Evolutionary conservation across 2,329 filamentous ascomycete genomes (phyloP).

Genomic region (Hawksworthiomyces lignivorus): DNA sequence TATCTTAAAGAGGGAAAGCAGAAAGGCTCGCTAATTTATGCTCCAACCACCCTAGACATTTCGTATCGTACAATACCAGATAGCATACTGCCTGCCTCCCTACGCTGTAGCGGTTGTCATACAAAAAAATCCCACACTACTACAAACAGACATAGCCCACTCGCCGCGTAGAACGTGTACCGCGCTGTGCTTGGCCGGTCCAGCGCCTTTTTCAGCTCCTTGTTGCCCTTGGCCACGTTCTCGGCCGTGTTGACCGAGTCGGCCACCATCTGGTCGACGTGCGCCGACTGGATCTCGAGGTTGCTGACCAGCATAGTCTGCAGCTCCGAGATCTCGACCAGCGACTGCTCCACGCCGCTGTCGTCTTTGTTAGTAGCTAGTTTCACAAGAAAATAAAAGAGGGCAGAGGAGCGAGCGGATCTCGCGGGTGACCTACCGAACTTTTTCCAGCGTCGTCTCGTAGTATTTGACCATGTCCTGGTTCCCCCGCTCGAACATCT

Average conservation of each 20-base stretch:
- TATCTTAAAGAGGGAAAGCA: no score
- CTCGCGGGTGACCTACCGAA: slow-evolving; percentile 67
- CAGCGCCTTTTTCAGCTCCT: slow-evolving; percentile 77
- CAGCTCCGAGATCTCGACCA: slow-evolving; percentile 86
- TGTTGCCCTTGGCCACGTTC: slow-evolving; percentile 85
- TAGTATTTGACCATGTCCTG: slow-evolving; percentile 89
- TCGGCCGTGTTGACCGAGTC: slow-evolving; percentile 77
- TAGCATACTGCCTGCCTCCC: background rate
- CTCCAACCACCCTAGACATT: no score
- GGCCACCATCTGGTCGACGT: slow-evolving; percentile 80
- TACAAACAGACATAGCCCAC: slow-evolving; percentile 65
- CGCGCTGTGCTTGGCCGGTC: slow-evolving; percentile 64
- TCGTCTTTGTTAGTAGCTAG: background rate
- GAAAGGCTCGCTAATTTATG: no score
- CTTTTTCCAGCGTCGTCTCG: slow-evolving; percentile 88
- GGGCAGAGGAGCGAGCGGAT: background rate
- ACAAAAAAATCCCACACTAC: slow-evolving; percentile 71
- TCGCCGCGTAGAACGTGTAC: slow-evolving; percentile 73
- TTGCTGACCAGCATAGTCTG: slow-evolving; percentile 85
- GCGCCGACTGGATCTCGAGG: slow-evolving; percentile 74
- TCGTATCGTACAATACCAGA: no score
- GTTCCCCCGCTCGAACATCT: slow-evolving; percentile 91
- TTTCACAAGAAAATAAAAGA: background rate
- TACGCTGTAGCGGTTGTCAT: no score
- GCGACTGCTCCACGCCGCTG: slow-evolving; percentile 80